Base-by-base conservation (phyloP, 2,329 filamentous ascomycete species). In the Talaromyces sp. region DNA sequence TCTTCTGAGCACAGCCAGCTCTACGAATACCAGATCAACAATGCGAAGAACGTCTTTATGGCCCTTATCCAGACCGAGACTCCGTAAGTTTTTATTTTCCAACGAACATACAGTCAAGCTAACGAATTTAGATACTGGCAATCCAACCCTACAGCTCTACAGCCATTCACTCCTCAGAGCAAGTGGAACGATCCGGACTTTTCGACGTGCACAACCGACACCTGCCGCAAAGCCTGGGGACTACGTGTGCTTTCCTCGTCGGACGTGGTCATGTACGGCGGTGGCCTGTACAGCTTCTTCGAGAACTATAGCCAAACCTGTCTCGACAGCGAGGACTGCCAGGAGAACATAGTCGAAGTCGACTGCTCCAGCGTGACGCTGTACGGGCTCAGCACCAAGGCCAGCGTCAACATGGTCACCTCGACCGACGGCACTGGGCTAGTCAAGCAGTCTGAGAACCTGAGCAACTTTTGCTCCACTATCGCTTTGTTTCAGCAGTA, bases 11-110 rank as follows among this genome's bases (percentile, higher is more conserved):
- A 87, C 70, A 79, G 79, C 68, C 77, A 80, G 63, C 74, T 85
- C 10, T 87, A 87, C 76, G 93, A 97, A 80, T 96, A 96, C 80
- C 89, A 96, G 75, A 79, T 97, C 69, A 79, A 83, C 70, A 87
- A 88, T 63, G 90, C 92, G 1, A 81, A 85, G 69, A 88, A 92
- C 70, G 82, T 96, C 64, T 96, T 89, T 79, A 88, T 95, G 83
- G 87, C 85, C 11, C 78, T 90, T 56, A 91, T 96, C 68, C 92
- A 97, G 78, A 90, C 90, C 3, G 93, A 97, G 78, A 96, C 92
- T 5, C 89, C 92, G 32, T 92, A 90, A 66, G 74, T 71, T 26
- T 6, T 11, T 21, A 19, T 8, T 31, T 35, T 41, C 12, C 3
- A 11, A 12, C 5, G 43, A 24, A 24, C 0, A 31, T 10, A 41